phyloP scores from a whole-genome alignment of 2,329 filamentous ascomycete genomes.

The Fusarium compactum region DNA sequence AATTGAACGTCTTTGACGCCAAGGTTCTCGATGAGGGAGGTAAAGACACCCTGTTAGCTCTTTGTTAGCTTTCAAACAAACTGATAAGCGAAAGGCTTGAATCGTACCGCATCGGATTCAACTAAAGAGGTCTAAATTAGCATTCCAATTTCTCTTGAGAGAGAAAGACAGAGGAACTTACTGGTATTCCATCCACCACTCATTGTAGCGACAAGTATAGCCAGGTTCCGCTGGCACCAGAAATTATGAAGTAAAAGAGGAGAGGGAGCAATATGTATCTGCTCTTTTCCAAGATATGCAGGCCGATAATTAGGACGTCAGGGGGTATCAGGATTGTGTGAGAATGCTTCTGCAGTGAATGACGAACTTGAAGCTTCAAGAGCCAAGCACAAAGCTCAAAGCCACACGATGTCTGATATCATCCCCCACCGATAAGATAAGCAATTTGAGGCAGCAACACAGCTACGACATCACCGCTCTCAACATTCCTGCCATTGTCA shows the following conservation, averaged over 20 bases:
- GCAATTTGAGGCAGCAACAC: slow-evolving; percentile 38
- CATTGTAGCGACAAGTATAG: slow-evolving; percentile 57
- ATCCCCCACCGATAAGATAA: slow-evolving; percentile 47
- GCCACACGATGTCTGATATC: slow-evolving; percentile 44
- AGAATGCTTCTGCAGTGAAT: slow-evolving; percentile 7
- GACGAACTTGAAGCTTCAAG: slow-evolving; percentile 27
- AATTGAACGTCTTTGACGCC: slow-evolving; percentile 96
- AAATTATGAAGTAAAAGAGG: neutral
- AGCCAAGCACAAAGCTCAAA: slow-evolving; percentile 24
- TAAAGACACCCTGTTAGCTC: slow-evolving; percentile 84
- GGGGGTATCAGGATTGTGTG: neutral
- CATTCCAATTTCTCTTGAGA: no score
- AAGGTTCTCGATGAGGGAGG: slow-evolving; percentile 90
- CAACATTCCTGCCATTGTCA: neutral
- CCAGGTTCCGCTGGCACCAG: neutral
- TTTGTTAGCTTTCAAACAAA: slow-evolving; percentile 4
- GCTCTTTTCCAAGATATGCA: neutral
- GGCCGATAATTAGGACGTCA: neutral
- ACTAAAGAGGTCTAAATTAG: slow-evolving; percentile 59
- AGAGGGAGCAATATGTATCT: neutral
- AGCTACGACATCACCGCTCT: slow-evolving; percentile 33
- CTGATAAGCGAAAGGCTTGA: slow-evolving; percentile 34
- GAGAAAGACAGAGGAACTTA: slow-evolving; percentile 53
- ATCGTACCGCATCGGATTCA: slow-evolving; percentile 95
- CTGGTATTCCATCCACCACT: slow-evolving; percentile 96